Evolutionary conservation across 352 stramenopile species (phyloP).

Genomic region (Globisporangium megalacanthum): DNA sequence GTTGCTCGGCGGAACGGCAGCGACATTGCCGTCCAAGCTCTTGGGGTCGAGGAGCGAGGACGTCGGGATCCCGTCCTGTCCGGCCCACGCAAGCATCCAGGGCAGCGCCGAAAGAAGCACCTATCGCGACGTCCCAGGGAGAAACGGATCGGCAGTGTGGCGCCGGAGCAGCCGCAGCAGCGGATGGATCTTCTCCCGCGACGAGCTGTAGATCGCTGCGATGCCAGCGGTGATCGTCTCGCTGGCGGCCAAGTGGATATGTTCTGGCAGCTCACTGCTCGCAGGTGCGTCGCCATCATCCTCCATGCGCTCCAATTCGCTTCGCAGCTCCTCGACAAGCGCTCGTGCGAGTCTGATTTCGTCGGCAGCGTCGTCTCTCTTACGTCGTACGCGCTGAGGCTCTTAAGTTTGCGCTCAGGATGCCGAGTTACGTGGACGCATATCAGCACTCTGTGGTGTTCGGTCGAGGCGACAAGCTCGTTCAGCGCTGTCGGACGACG

Average conservation of each 20-base stretch:
- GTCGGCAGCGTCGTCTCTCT: conserved; percentile 17
- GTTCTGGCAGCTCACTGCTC: background rate
- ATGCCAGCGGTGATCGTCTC: conserved; percentile 61
- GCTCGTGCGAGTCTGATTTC: conserved; percentile 34
- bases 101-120: conserved; percentile 54
- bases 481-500: background rate
- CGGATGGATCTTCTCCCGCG: conserved; percentile 57
- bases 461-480: background rate
- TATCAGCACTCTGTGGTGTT: conserved; percentile 1
- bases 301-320: conserved; percentile 45
- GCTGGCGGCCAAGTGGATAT: conserved; percentile 53
- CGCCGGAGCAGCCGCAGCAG: conserved; percentile 52
- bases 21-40: conserved; percentile 4
- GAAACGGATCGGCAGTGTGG: conserved; percentile 28
- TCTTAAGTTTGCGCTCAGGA: conserved; percentile 69
- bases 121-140: conserved; percentile 29
- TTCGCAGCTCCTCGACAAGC: conserved; percentile 30
- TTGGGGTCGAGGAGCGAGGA: conserved; percentile 29
- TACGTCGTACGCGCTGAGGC: conserved; percentile 53
- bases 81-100: conserved; percentile 42
- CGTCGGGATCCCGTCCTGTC: conserved; percentile 58
- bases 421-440: conserved; percentile 40
- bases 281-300: conserved; percentile 19
- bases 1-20: no score
- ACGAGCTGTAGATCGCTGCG: conserved; percentile 52